These are phyloP conservation scores for Hamigera avellanea DNA, from an alignment of 495 filamentous ascomycete genomes.

Conservation along the genomic window DNA sequence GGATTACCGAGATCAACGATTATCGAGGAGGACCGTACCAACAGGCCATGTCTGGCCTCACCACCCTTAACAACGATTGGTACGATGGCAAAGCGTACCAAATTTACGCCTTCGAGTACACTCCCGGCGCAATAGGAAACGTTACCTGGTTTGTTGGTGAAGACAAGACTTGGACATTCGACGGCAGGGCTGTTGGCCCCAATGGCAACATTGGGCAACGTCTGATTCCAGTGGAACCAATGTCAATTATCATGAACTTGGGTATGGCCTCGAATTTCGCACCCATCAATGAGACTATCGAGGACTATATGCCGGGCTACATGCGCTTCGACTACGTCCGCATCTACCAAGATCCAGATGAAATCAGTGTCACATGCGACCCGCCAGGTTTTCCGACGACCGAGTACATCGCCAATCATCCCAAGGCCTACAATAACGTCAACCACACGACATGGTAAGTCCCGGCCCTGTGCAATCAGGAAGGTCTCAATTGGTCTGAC, in stretches of 20 bases:
- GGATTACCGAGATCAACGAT: constrained; percentile 48
- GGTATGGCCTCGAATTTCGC: constrained; percentile 65
- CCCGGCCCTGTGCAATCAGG: background rate
- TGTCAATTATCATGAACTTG: constrained; percentile 59
- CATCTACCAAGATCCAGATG: constrained; percentile 57
- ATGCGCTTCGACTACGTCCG: constrained; percentile 67
- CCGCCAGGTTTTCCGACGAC: constrained; percentile 59
- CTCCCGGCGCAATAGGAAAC: constrained; percentile 46
- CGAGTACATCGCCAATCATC: constrained; percentile 55
- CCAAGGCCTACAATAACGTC: constrained; percentile 49
- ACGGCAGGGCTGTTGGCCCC: constrained; percentile 50
- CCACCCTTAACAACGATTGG: constrained; percentile 65
- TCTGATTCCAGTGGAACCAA: constrained; percentile 56
- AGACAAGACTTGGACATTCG: constrained; percentile 54
- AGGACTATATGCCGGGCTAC: constrained; percentile 49
- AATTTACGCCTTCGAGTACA: constrained; percentile 63
- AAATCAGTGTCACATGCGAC: constrained; percentile 56
- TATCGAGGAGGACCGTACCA: constrained; percentile 62
- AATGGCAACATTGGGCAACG: constrained; percentile 68
- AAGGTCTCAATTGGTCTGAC: constrained; percentile 2
- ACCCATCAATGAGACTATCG: constrained; percentile 42
- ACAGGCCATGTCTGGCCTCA: constrained; percentile 61
- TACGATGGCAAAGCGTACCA: constrained; percentile 66
- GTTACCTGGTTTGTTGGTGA: constrained; percentile 61
- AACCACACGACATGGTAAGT: constrained; percentile 47